Base-by-base conservation (phyloP, 306 rosid genomes). In the Spatholobus suberectus region DNA sequence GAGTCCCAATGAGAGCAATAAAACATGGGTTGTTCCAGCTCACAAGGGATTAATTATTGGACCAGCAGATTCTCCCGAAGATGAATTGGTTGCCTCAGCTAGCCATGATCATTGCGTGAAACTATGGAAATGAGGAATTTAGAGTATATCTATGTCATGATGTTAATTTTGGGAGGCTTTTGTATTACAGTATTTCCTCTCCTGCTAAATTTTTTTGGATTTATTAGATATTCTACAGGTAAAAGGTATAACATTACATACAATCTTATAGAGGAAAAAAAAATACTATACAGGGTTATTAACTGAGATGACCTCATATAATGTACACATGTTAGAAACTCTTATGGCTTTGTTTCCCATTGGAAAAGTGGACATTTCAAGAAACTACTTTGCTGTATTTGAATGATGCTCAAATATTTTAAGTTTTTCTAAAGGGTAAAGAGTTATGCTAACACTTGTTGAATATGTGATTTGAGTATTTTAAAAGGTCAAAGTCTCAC, bases 91-190 rank as follows among this genome's bases (percentile, higher is more conserved):
- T 44, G 97, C 97, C 73, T 90, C 97, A 0, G 88, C 87, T 20
- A 82, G 97, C 81, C 88, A 88, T 80, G 97, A 92, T 84, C 80
- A 70, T 5, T 76, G 78, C 18, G 92, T 89, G 70, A 92, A 89
- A 80, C 55, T 90, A 21, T 92, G 97, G 97, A 90, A 85, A 84
- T 92, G 75, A 88, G 62, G 15, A 75, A 69, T 66, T 66, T 2
- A 58, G 75, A 35, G 37, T 52, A 69, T 24, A 40, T 21, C 14
- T 41, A 63, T 29, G n/a, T 44, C 46, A 0, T 49, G 32, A 63
- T 65, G 76, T 52, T 67, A 55, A 75, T 23, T 68, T 52, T 24
- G 9, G 75, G 47, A 40, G 18, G 73, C 55, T 47, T 68, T 26
- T 49, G 66, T 73, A 40, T 54, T 55, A 70, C 35, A 7, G 34